Evolutionary conservation across 768 basidiomycete species (phyloP), one percentile per base, ranked within the genome.

Genomic region (Trametes maxima): DNA sequence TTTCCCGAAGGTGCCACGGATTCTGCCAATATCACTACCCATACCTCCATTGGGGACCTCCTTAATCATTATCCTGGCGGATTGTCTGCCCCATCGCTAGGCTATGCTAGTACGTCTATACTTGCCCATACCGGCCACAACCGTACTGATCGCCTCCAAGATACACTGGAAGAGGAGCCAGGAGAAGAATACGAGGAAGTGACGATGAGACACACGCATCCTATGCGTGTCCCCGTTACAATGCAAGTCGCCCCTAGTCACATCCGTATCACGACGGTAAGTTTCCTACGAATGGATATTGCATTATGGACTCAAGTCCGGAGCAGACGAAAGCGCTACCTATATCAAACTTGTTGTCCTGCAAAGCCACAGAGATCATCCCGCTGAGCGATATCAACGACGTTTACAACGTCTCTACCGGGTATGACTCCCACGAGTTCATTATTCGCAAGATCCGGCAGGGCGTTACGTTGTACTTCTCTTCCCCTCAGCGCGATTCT

Each of bases 351-450:
- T 76, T 78, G 0, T 74, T 93, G 51, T 81, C 85, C 11, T 90
- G 90, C 74, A 85, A 86, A 75, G 85, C 90, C 2, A 90, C 88
- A 0, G 94, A 97, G 67, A 85, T 96, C 55, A 86, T 95, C 55
- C 82, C 85, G 6, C 74, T 95, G 24, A 75, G 82, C 3, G 94
- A 95, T 60, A 83, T 97, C 64, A 92, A 92, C 74, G 94, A 97
- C 66, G 84, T 92, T 1, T 90, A 93, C 74, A 90, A 89, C 46
- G 85, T 94, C 21, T 84, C 87, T 2, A 89, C 87, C 16, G 89
- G 90, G 7, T 82, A 86, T 16, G 90, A 94, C 53, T 78, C 79
- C n/a, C 70, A 87, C 56, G 90, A 94, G 68, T 94, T 95, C 68
- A 89, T 93, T 62, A 85, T 94, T 62, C 82, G 92, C 45, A 82